A percentile compares a stretch with the other conserved stretches of the same genome.
Conservation (phyloP, 1,284 basidiomycete genomes). For the Moniliophthora roreri region DNA sequence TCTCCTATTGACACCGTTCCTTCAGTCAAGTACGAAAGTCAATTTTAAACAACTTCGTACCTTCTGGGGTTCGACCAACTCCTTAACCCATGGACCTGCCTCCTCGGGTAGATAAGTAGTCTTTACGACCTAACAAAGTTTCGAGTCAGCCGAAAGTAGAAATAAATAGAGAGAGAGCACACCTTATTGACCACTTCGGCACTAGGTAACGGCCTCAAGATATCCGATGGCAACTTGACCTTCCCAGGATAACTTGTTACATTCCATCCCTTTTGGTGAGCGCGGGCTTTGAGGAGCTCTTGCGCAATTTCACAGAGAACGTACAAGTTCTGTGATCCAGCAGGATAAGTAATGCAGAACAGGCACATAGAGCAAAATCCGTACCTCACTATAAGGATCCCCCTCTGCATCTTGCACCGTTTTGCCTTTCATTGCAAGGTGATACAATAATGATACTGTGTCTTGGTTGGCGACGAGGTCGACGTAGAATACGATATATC, state of each 20-base stretch:
- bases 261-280: constrained; percentile 71
- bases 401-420: constrained; percentile 79
- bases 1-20: constrained; percentile 25
- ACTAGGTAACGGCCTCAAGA: constrained; percentile 68
- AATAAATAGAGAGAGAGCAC: constrained; percentile 7
- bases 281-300: constrained; percentile 76
- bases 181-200: constrained; percentile 66
- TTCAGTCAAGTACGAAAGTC: neutral
- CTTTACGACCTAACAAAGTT: constrained; percentile 47
- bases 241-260: constrained; percentile 81
- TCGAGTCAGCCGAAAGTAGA: constrained; percentile 48
- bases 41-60: constrained; percentile 18
- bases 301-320: constrained; percentile 88
- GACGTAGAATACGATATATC: constrained; percentile 90
- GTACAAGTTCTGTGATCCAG: constrained; percentile 73
- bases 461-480: constrained; percentile 73
- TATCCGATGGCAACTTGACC: constrained; percentile 80
- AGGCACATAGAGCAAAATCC: constrained; percentile 18
- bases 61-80: constrained; percentile 37
- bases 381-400: constrained; percentile 66
- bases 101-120: constrained; percentile 49
- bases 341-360: neutral
- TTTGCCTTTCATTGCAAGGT: constrained; percentile 84
- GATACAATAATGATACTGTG: constrained; percentile 82
- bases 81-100: constrained; percentile 53